Percentiles rank a stretch among this genome's conserved stretches.
Evolutionary conservation across 306 rosid species (phyloP).

Genomic region (Glycine latifolia): DNA sequence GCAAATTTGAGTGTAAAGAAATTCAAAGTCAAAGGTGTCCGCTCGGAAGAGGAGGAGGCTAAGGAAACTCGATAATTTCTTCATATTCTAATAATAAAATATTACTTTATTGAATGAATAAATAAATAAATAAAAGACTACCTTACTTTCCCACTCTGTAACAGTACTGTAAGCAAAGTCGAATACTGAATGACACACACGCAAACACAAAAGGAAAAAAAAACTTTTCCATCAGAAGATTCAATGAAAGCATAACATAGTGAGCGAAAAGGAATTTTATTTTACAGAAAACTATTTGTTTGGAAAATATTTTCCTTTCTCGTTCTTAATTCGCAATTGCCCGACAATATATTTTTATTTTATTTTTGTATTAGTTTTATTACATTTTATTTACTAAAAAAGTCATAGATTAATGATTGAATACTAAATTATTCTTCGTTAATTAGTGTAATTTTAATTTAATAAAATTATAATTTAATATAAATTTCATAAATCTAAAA

Average conservation of each 20-base stretch:
- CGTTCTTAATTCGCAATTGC: not conserved
- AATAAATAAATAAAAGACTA: not conserved
- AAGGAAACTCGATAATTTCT: constrained; percentile 15
- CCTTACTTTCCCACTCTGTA: not conserved
- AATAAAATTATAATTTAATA: not conserved
- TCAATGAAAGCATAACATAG: not conserved
- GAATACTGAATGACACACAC: not conserved
- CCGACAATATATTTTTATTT: not conserved
- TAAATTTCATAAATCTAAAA: not conserved
- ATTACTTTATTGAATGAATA: not conserved
- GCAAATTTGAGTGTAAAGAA: not conserved
- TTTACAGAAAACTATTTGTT: not conserved
- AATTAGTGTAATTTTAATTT: not conserved
- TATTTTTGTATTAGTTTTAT: not conserved
- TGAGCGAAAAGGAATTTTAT: not conserved
- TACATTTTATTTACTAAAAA: not conserved
- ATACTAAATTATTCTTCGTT: not conserved
- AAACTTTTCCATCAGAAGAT: not conserved
- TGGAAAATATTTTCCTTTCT: not conserved
- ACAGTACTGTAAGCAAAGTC: not conserved
- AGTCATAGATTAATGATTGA: not conserved
- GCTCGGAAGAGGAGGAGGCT: not conserved
- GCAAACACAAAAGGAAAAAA: not conserved
- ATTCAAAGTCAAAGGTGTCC: not conserved
- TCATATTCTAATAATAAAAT: not conserved